Base-by-base conservation (phyloP, 2,329 filamentous ascomycete genomes). In the Plenodomus lindquistii region DNA sequence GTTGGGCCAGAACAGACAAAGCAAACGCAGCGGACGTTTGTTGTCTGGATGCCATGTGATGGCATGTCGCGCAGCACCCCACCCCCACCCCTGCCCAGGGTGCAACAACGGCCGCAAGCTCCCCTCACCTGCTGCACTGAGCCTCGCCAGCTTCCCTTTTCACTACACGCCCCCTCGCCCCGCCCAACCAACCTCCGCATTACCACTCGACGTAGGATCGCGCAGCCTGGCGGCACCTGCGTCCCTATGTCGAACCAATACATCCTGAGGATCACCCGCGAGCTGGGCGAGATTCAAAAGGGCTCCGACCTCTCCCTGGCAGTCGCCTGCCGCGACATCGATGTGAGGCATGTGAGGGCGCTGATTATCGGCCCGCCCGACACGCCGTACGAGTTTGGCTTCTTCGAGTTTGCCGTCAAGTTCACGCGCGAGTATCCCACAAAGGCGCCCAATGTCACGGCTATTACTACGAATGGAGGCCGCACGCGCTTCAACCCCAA, bases 331-430 rank as follows among this genome's bases (percentile, higher is more conserved):
- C 82, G 88, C 42, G 94, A 97, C 73, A 81, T 85, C 60, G 91
- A 99, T 72, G 89, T 97, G 52, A 88, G 92, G 46, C 88, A 90
- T 69, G 87, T 97, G 41, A 88, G 85, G 68, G 91, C 92, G 40
- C 74, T 97, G 55, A 93, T 97, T 63, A 85, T 97, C 59, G 94
- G 94, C 0, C 93, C 94, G 19, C 91, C 93, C 57, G 92, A 94
- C 62, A 96, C 92, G 0, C 92, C 93, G 0, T 99, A 99, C 72
- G 92, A 97, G 72, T 97, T 95, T 67, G 94, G 94, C 2, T 97
- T 97, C 75, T 97, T 96, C 68, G 91, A 97, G 88, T 95, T 96
- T 67, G 71, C 79, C 0, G 84, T 95, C 62, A 88, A 84, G 62
- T 92, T 96, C 62, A 83, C 85, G 46, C 86, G 83, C 78, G 91